Base-by-base conservation (phyloP, 495 filamentous ascomycete species). In the Daldinia concentrica region DNA sequence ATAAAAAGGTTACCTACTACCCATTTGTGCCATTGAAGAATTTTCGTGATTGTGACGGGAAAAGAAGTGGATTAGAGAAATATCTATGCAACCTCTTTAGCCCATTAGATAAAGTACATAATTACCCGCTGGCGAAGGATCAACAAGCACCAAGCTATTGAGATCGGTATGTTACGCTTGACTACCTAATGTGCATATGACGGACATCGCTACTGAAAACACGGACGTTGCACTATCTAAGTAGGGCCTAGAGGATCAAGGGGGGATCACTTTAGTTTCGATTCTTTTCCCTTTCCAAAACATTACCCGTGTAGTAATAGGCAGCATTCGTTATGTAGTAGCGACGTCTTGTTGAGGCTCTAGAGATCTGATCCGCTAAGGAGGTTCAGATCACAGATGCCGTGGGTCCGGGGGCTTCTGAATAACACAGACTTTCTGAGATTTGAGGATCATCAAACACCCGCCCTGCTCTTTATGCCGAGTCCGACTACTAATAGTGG, bases 381-480 rank as follows among this genome's bases (percentile, higher is more conserved):
- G 48, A 67, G 50, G 57, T 58, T 66, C 48, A 57, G 69, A 67
- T 67, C 70, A 65, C 30, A 68, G 65, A 65, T 68, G 56, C n/a
- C 70, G 50, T 56, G 70, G 61, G 54, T 17, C 60, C 30, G 48
- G 29, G 68, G 61, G 65, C 37, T 60, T 60, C 22, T 41, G 12
- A 45, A 67, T 37, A 66, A 56, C 64, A 55, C 57, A 32, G 60
- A 60, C 45, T 15, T 30, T 50, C 43, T 58, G 56, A 73, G 59
- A 68, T 68, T 73, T 62, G 70, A 69, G 70, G 70, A 32, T 62
- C 43, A 69, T 73, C 70, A 69, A 73, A 73, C 61, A 56, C 34
- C 34, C 30, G 34, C 64, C 64, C 60, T 64, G 64, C 54, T 30
- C 55, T 61, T 69, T 65, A 62, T 66, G 65, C 65, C 61, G 69